Conservation (phyloP, 2,329 filamentous ascomycete species). For the Sphaerulina populicola region DNA sequence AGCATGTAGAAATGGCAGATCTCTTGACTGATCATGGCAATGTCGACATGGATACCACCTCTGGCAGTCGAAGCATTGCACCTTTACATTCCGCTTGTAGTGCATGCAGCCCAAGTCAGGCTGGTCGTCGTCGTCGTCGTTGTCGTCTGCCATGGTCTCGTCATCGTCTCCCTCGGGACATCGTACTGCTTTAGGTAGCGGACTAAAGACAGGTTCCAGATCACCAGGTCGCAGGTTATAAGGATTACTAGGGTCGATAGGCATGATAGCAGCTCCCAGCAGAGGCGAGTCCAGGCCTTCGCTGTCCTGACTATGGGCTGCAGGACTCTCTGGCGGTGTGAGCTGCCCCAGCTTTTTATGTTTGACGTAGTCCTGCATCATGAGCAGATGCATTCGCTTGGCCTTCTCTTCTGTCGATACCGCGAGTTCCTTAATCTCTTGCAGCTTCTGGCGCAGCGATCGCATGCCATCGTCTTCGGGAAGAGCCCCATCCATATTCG, state of each 20-base stretch:
- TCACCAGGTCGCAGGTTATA: slow-evolving; percentile 32
- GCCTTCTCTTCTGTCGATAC: slow-evolving; percentile 44
- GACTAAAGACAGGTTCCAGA: slow-evolving; percentile 30
- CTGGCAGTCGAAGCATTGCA: slow-evolving; percentile 83
- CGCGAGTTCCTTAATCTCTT: slow-evolving; percentile 39
- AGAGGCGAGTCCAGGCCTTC: slow-evolving; percentile 11
- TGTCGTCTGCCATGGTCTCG: slow-evolving; percentile 27
- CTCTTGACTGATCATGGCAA: slow-evolving; percentile 85
- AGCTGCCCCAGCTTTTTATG: slow-evolving; percentile 15
- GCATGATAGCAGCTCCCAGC: slow-evolving; percentile 14
- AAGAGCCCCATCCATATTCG: slow-evolving; percentile 26
- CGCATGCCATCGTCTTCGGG: slow-evolving; percentile 47
- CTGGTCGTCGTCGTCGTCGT: slow-evolving; percentile 34
- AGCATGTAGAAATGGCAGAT: slow-evolving; percentile 35
- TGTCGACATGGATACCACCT: slow-evolving; percentile 93
- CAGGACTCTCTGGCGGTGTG: slow-evolving; percentile 7
- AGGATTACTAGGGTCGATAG: slow-evolving; percentile 31
- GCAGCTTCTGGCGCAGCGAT: slow-evolving; percentile 40
- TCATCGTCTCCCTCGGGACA: slow-evolving; percentile 37
- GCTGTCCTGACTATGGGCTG: slow-evolving; percentile 6
- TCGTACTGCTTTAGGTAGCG: slow-evolving; percentile 22
- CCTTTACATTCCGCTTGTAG: slow-evolving; percentile 90
- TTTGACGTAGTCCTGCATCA: slow-evolving; percentile 41
- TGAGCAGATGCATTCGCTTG: slow-evolving; percentile 42
- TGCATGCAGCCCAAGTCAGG: slow-evolving; percentile 70